Conservation (phyloP, 352 stramenopile genomes). For the Elongisporangium undulatum region DNA sequence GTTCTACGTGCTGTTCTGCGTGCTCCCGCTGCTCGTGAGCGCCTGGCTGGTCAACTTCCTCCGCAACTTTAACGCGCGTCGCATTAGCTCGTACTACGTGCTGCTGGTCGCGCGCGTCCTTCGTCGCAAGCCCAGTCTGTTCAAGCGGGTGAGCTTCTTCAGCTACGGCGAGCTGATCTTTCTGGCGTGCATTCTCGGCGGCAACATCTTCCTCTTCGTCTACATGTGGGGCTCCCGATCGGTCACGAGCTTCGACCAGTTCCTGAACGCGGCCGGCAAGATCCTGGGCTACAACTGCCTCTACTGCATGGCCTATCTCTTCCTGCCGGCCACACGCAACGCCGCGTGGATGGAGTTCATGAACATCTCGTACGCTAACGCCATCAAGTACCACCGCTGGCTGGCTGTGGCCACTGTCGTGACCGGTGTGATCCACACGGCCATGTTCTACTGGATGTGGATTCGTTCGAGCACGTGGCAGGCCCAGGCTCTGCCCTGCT, state of each 20-base stretch:
- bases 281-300: constrained; percentile 23
- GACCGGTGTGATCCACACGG: constrained; percentile 24
- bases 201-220: constrained; percentile 29
- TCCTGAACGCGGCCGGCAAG: constrained; percentile 4
- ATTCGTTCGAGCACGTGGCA: too few species aligned
- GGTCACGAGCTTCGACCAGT: constrained; percentile 4
- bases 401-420: constrained; percentile 16
- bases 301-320: constrained; percentile 34
- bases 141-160: constrained; percentile 19
- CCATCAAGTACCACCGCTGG: constrained; percentile 37
- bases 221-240: constrained; percentile 10
- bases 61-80: constrained; percentile 29
- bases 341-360: constrained; percentile 35
- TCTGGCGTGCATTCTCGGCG: constrained; percentile 12
- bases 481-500: constrained; percentile 31
- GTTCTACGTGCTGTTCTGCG: constrained; percentile 41
- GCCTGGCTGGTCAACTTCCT: constrained; percentile 36
- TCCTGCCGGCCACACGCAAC: constrained; percentile 26
- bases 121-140: constrained; percentile 31
- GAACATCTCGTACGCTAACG: constrained; percentile 29
- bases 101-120: constrained; percentile 26
- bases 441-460: constrained; percentile 27
- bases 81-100: constrained; percentile 21
- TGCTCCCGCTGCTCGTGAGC: constrained; percentile 28
- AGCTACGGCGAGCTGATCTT: constrained; percentile 36